Evolutionary conservation across 2,329 filamentous ascomycete genomes (phyloP).

Genomic region (Corynespora cassiicola): DNA sequence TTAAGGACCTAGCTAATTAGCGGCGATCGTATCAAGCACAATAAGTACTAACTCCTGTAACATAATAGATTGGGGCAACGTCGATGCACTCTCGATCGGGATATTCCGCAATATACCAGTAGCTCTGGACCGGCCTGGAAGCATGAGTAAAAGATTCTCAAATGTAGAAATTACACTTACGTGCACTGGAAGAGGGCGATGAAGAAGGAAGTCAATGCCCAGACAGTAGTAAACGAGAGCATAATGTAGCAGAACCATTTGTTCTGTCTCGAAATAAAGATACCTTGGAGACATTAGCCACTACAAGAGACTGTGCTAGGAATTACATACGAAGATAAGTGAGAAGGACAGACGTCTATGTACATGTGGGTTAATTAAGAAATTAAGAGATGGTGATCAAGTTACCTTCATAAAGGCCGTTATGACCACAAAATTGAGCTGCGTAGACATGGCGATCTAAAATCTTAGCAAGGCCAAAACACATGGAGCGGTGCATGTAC

Average conservation of each 20-base stretch:
- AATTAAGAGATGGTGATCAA: too few relatives aligned
- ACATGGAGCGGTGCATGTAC: constrained; percentile 8
- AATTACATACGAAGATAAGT: constrained; percentile 23
- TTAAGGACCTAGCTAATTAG: constrained; percentile 14
- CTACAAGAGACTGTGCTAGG: constrained; percentile 3
- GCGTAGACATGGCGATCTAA: constrained; percentile 30
- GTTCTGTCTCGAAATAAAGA: constrained; percentile 33
- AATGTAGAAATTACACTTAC: constrained; percentile 20
- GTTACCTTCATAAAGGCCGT: constrained; percentile 35
- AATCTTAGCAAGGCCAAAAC: constrained; percentile 1
- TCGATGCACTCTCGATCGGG: constrained; percentile 21
- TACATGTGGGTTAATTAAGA: too few relatives aligned
- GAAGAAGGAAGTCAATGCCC: constrained; percentile 29
- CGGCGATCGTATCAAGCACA: too few relatives aligned
- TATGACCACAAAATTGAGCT: constrained; percentile 29
- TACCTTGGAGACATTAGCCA: too few relatives aligned
- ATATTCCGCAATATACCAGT: constrained; percentile 10
- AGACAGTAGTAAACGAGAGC: constrained; percentile 26
- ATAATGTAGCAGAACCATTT: constrained; percentile 36
- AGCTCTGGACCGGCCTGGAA: constrained; percentile 10
- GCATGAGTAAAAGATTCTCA: neutral
- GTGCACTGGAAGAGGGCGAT: constrained; percentile 35
- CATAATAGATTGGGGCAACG: constrained; percentile 13
- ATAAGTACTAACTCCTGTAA: constrained; percentile 13
- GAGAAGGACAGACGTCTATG: constrained; percentile 29